Conservation (phyloP, 2,329 filamentous ascomycete genomes). For the Botrytis deweyae region DNA sequence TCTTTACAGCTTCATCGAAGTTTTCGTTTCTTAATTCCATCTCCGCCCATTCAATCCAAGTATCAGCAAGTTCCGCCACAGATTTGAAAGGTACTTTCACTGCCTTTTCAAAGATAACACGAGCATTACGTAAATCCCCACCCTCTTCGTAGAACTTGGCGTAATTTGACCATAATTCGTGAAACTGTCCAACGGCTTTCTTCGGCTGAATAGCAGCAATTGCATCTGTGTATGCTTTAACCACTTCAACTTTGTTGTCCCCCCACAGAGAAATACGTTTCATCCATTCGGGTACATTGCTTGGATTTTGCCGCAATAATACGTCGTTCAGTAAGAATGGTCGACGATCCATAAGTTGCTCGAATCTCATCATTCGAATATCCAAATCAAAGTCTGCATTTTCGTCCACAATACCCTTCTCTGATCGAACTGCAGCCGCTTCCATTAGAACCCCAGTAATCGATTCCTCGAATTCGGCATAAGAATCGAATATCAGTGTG, state of each 20-base stretch:
- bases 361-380: slow-evolving; percentile 95
- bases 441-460: slow-evolving; percentile 92
- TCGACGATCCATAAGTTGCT: slow-evolving; percentile 94
- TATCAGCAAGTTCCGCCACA: slow-evolving; percentile 93
- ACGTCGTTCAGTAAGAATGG: slow-evolving; percentile 98
- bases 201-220: slow-evolving; percentile 92
- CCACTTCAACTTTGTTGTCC: slow-evolving; percentile 85
- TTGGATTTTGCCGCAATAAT: slow-evolving; percentile 88
- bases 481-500: slow-evolving; percentile 92
- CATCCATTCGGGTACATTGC: slow-evolving; percentile 96
- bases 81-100: slow-evolving; percentile 98
- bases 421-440: slow-evolving; percentile 73
- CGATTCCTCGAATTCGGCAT: slow-evolving; percentile 95
- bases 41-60: slow-evolving; percentile 99
- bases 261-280: slow-evolving; percentile 96
- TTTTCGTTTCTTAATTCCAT: slow-evolving; percentile 96
- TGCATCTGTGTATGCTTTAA: slow-evolving; percentile 91
- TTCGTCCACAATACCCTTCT: slow-evolving; percentile 74
- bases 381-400: slow-evolving; percentile 92
- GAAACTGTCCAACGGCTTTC: slow-evolving; percentile 89
- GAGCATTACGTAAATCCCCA: slow-evolving; percentile 78
- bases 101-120: slow-evolving; percentile 95
- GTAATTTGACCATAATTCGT: slow-evolving; percentile 94
- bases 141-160: slow-evolving; percentile 94
- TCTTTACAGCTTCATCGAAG: slow-evolving; percentile 88